phyloP scores from a whole-genome alignment of 2,329 filamentous ascomycete species.

The Ophiocordyceps unilateralis region DNA sequence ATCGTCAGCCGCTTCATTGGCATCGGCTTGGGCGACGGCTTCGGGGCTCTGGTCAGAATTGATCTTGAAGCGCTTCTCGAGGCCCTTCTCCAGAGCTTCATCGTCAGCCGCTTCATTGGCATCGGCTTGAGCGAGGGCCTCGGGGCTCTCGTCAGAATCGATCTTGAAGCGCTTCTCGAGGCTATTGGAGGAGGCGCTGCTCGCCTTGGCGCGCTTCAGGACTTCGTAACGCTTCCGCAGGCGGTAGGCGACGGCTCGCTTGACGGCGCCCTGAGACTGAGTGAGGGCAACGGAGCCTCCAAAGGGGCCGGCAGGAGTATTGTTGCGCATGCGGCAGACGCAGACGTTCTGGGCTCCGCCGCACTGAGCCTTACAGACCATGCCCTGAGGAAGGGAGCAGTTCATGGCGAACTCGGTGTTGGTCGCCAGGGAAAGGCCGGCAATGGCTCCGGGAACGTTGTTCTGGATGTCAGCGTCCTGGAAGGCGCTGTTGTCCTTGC shows the following conservation, averaged over 20 bases:
- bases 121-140: not conserved
- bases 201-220: constrained; percentile 12
- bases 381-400: constrained; percentile 49
- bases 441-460: constrained; percentile 41
- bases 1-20: not conserved
- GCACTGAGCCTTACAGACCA: constrained; percentile 44
- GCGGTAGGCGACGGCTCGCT: constrained; percentile 42
- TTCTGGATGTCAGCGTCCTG: constrained; percentile 37
- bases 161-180: constrained; percentile 20
- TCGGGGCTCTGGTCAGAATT: not conserved
- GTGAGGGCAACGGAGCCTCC: constrained; percentile 51
- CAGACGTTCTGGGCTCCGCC: constrained; percentile 46
- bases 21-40: too few relatives aligned
- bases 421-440: constrained; percentile 39
- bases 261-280: constrained; percentile 37
- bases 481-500: constrained; percentile 43
- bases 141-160: constrained; percentile 4
- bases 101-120: constrained; percentile 1
- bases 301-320: constrained; percentile 44
- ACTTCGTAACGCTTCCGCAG: constrained; percentile 21
- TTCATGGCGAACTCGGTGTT: constrained; percentile 48
- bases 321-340: constrained; percentile 46
- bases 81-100: not conserved
- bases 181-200: constrained; percentile 41
- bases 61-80: not conserved